Percentiles rank a stretch among this genome's conserved stretches.
phyloP scores from a whole-genome alignment of 306 rosid species.

The Trifolium fragiferum region DNA sequence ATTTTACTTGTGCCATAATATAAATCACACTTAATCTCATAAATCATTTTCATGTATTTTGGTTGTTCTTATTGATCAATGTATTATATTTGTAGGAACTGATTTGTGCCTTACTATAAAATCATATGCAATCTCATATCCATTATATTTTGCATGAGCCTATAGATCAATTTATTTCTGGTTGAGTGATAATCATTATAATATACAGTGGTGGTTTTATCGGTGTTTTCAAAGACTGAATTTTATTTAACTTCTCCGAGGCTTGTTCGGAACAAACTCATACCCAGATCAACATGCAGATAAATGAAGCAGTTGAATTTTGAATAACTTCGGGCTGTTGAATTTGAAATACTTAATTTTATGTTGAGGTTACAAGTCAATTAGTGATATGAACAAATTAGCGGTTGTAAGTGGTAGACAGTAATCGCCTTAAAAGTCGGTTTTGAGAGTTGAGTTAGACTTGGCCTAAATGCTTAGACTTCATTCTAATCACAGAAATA shows the following conservation, averaged over 20 bases:
- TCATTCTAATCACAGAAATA: background rate
- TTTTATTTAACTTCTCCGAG: background rate
- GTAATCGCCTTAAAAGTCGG: background rate
- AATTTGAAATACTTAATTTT: background rate
- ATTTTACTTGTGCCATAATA: background rate
- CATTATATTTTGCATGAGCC: background rate
- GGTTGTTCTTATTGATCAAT: background rate
- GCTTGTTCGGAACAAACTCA: background rate
- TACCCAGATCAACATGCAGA: background rate
- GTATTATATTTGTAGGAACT: constrained; percentile 12
- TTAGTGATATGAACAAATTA: background rate
- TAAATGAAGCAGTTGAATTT: background rate
- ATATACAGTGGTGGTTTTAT: background rate
- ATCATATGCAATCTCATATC: background rate
- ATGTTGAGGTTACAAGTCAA: background rate
- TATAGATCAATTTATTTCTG: background rate
- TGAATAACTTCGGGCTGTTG: background rate
- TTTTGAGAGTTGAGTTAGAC: background rate
- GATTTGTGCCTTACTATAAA: background rate
- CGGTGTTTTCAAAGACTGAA: background rate
- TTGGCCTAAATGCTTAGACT: background rate
- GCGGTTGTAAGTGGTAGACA: background rate
- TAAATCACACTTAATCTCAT: background rate
- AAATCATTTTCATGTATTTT: background rate
- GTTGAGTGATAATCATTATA: background rate